Evolutionary conservation across 768 basidiomycete species (phyloP).

Genomic region (Tylopilus subfusipes): DNA sequence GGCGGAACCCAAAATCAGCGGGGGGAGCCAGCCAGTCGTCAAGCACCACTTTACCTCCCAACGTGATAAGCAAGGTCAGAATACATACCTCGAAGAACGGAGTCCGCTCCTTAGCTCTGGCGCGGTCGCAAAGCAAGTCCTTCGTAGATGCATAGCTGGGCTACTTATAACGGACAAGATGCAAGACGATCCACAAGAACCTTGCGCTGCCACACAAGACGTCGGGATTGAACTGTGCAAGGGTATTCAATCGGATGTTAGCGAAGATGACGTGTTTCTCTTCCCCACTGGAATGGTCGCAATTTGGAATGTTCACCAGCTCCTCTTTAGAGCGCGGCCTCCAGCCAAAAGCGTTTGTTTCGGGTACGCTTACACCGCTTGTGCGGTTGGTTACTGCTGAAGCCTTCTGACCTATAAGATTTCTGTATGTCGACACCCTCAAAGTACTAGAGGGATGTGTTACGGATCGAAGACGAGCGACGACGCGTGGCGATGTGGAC

Average conservation of each 20-base stretch:
- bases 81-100: conserved; percentile 83
- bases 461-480: no score
- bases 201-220: conserved; percentile 43
- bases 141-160: conserved; percentile 88
- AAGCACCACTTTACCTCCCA: conserved; percentile 4
- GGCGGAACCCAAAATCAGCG: conserved; percentile 20
- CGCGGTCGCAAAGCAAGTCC: conserved; percentile 75
- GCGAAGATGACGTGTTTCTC: conserved; percentile 86
- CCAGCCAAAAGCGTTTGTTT: conserved; percentile 85
- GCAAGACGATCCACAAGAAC: conserved; percentile 31
- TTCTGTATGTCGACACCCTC: conserved; percentile 92
- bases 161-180: conserved; percentile 64
- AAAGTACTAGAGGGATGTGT: conserved; percentile 92
- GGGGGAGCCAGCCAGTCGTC: conserved; percentile 2
- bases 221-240: conserved; percentile 58
- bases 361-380: conserved; percentile 64
- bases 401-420: conserved; percentile 54
- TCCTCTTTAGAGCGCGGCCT: conserved; percentile 49
- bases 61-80: conserved; percentile 58
- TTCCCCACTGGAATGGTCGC: conserved; percentile 90
- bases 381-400: not conserved
- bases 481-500: no score
- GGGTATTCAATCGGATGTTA: conserved; percentile 63
- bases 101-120: conserved; percentile 78
- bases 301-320: conserved; percentile 86